A percentile compares a stretch with the other conserved stretches of the same genome.
phyloP scores from a whole-genome alignment of 257 asterid species.

The Solanum rostratum region DNA sequence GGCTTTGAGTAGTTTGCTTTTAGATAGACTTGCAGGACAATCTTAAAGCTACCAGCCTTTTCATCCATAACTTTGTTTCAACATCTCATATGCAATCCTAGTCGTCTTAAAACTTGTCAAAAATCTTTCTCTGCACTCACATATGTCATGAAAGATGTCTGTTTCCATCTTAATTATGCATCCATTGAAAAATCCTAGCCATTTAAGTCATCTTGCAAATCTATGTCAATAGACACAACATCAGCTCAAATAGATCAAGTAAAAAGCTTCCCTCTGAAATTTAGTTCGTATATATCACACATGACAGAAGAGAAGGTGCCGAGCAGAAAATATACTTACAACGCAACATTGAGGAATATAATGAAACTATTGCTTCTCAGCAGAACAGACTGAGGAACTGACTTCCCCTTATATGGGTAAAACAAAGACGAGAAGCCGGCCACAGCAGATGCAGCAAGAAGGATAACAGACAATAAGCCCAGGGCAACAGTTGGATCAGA shows the following conservation, averaged over 20 bases:
- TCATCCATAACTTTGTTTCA: background rate
- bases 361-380: slow-evolving; percentile 49
- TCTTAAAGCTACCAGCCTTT: background rate
- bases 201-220: background rate
- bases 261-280: too few relatives aligned
- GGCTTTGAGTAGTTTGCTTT: background rate
- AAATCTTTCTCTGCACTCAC: background rate
- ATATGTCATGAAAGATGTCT: background rate
- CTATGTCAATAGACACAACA: background rate
- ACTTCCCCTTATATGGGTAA: slow-evolving; percentile 66
- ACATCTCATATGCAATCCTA: too few relatives aligned
- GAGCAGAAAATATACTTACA: slow-evolving; percentile 37
- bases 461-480: slow-evolving; percentile 51
- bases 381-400: slow-evolving; percentile 49
- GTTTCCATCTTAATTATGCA: background rate
- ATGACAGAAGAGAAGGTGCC: background rate
- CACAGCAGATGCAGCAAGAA: slow-evolving; percentile 37
- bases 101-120: too few relatives aligned
- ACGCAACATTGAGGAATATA: slow-evolving; percentile 54
- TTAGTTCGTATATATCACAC: background rate
- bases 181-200: background rate
- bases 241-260: background rate
- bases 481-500: slow-evolving; percentile 49
- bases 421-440: slow-evolving; percentile 56
- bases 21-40: background rate